Conservation (phyloP, 306 rosid species). For the Quercus rubra region DNA sequence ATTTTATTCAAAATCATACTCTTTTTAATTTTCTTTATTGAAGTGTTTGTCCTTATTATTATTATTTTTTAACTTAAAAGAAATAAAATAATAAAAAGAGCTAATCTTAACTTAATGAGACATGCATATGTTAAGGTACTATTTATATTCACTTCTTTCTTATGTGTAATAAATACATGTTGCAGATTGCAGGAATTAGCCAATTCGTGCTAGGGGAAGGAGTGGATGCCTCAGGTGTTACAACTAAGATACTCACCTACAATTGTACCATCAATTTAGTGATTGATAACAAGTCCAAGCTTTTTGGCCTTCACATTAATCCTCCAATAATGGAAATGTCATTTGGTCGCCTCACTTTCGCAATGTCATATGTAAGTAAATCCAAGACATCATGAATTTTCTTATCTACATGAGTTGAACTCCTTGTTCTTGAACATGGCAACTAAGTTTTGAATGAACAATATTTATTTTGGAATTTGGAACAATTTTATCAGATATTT, state of each 20-base stretch:
- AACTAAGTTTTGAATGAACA: too few relatives aligned
- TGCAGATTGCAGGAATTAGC: constrained; percentile 51
- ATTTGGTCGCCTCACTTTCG: constrained; percentile 68
- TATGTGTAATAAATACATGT: background rate
- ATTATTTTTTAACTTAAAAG: too few relatives aligned
- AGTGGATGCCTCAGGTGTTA: constrained; percentile 77
- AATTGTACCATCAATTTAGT: constrained; percentile 58
- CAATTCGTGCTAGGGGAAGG: constrained; percentile 82
- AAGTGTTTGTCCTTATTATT: too few relatives aligned
- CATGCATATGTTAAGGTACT: background rate
- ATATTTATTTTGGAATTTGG: too few relatives aligned
- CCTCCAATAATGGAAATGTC: constrained; percentile 63
- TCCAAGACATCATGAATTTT: too few relatives aligned
- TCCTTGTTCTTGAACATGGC: too few relatives aligned
- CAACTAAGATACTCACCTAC: constrained; percentile 69
- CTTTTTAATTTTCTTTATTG: too few relatives aligned
- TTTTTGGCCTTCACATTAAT: constrained; percentile 74
- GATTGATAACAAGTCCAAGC: constrained; percentile 70
- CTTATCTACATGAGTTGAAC: too few relatives aligned
- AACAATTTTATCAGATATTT: too few relatives aligned
- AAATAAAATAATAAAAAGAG: too few relatives aligned
- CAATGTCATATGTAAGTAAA: constrained; percentile 49
- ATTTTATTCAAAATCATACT: too few relatives aligned
- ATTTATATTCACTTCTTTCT: background rate
- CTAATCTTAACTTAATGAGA: too few relatives aligned